phyloP scores from a whole-genome alignment of 176 grass and related monocot species.

The Otatea glauca region DNA sequence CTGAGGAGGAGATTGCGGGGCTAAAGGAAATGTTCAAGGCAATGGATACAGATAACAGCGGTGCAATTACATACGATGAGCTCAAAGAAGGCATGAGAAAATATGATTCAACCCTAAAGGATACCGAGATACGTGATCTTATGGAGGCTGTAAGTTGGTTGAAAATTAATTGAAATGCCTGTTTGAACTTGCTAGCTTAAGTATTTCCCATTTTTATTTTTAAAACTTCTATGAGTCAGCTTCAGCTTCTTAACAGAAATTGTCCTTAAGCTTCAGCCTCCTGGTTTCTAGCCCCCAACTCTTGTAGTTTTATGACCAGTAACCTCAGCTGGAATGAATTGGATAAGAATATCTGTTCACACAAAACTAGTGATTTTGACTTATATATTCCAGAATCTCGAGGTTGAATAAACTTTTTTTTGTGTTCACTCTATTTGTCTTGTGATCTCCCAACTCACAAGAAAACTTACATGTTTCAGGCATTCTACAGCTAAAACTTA shows the following conservation, averaged over 20 bases:
- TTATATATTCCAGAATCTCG: conserved; percentile 13
- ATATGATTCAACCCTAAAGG: conserved; percentile 67
- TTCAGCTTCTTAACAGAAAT: conserved; percentile 36
- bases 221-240: conserved; percentile 1
- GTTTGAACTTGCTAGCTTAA: background rate
- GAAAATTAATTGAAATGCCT: background rate
- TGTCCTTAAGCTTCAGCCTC: background rate
- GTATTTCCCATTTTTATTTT: background rate
- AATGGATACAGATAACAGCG: conserved; percentile 76
- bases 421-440: conserved; percentile 6
- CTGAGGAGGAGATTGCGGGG: conserved; percentile 81
- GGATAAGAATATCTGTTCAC: background rate
- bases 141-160: conserved; percentile 74
- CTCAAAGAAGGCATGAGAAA: conserved; percentile 74
- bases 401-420: background rate
- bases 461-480: conserved; percentile 14
- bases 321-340: conserved; percentile 26
- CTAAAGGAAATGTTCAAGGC: conserved; percentile 78
- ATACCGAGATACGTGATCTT: conserved; percentile 72
- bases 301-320: background rate
- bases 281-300: background rate
- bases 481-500: background rate
- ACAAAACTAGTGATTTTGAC: conserved; percentile 9
- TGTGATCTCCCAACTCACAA: background rate
- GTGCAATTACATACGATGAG: conserved; percentile 82